Evolutionary conservation across 129 eudicot species (phyloP).

Genomic region (Kitagawia praeruptora): DNA sequence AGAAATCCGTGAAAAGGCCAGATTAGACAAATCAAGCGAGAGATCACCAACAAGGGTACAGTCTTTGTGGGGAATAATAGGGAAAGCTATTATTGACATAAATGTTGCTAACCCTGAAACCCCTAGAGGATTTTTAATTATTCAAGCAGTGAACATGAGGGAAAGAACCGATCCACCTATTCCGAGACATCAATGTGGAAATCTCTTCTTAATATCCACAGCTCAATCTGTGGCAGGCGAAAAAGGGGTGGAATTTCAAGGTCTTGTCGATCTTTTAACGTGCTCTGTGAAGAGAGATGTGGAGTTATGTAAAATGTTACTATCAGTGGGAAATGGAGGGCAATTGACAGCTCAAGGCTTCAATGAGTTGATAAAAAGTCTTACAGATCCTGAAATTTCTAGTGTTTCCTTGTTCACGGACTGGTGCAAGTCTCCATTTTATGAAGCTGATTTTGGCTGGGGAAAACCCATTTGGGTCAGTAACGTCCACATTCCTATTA

Average conservation of each 20-base stretch:
- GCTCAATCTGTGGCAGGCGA: conserved; percentile 5
- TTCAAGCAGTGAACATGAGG: conserved; percentile 7
- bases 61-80: not conserved
- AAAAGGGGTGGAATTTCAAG: conserved; percentile 2
- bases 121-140: not conserved
- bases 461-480: not conserved
- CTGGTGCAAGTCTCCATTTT: not conserved
- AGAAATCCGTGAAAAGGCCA: not conserved
- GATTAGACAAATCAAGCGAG: not conserved
- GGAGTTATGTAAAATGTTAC: not conserved
- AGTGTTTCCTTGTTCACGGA: not conserved
- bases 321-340: not conserved
- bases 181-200: not conserved
- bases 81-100: not conserved
- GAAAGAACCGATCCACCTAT: conserved; percentile 14
- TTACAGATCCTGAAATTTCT: not conserved
- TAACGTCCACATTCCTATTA: not conserved
- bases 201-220: not conserved
- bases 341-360: not conserved
- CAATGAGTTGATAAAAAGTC: not conserved
- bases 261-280: not conserved
- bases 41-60: not conserved
- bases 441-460: conserved; percentile 10
- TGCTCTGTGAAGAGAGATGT: not conserved
- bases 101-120: not conserved